A percentile compares a stretch with the other conserved stretches of the same genome.
phyloP scores from a whole-genome alignment of 495 filamentous ascomycete species.

The Parathielavia hyrcaniae region DNA sequence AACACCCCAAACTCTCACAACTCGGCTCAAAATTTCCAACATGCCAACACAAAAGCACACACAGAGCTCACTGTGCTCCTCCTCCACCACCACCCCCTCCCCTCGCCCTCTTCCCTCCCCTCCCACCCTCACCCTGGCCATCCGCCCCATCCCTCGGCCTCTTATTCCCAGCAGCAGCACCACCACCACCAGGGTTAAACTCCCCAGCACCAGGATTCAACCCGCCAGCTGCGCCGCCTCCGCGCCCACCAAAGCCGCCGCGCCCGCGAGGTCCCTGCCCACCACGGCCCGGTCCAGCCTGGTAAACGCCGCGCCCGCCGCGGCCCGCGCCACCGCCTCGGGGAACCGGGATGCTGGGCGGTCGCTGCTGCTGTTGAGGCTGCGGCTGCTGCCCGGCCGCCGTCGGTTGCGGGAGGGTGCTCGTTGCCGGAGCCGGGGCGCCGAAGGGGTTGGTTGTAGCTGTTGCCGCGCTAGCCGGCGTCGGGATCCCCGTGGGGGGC shows the following conservation, averaged over 20 bases:
- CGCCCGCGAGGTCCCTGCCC: slow-evolving; percentile 28
- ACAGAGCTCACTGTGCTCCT: neutral
- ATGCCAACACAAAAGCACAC: neutral
- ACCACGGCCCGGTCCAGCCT: slow-evolving; percentile 20
- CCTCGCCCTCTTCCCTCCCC: slow-evolving; percentile 21
- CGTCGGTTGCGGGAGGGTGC: neutral
- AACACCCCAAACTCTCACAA: neutral
- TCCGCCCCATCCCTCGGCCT: slow-evolving; percentile 23
- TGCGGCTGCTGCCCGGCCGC: slow-evolving; percentile 10
- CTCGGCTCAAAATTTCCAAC: neutral
- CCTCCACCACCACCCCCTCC: slow-evolving; percentile 8
- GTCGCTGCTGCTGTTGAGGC: slow-evolving; percentile 1
- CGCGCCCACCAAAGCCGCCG: slow-evolving; percentile 21
- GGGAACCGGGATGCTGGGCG: slow-evolving; percentile 16
- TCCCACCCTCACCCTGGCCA: slow-evolving; percentile 12
- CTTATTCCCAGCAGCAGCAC: slow-evolving; percentile 26
- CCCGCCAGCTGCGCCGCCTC: slow-evolving; percentile 15
- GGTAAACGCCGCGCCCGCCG: slow-evolving; percentile 16
- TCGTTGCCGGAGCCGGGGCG: slow-evolving; percentile 12
- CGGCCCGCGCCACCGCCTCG: slow-evolving; percentile 14
- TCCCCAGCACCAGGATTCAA: slow-evolving; percentile 31
- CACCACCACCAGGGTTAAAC: slow-evolving; percentile 21
- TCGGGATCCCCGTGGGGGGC: slow-evolving; percentile 5
- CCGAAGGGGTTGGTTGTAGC: slow-evolving; percentile 24
- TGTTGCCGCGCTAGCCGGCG: neutral